phyloP scores from a whole-genome alignment of 139 green algal genomes.

The Pleodorina starrii region DNA sequence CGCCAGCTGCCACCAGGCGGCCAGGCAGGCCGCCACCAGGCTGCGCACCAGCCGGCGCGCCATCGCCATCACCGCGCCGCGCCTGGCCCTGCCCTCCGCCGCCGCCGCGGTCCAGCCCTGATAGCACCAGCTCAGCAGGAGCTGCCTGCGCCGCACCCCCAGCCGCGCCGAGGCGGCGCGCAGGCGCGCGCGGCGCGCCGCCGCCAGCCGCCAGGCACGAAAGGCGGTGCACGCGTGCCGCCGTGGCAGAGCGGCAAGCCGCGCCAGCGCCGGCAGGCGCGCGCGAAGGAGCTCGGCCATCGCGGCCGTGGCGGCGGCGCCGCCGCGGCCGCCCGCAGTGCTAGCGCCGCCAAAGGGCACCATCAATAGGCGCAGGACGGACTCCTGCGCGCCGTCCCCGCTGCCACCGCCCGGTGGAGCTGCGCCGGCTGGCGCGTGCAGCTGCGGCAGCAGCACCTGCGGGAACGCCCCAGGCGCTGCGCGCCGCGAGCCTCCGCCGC shows the following conservation, averaged over 20 bases:
- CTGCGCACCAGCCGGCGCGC: background rate
- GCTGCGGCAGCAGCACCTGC: too few species aligned
- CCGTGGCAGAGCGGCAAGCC: background rate
- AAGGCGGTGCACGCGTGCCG: background rate
- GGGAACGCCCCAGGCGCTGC: too few species aligned
- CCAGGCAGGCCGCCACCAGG: background rate
- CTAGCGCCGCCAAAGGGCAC: background rate
- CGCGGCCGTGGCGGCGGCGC: background rate
- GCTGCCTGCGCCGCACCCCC: background rate
- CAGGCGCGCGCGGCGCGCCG: background rate
- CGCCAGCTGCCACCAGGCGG: background rate
- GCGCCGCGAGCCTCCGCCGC: too few species aligned
- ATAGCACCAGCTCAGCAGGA: background rate
- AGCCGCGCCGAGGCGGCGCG: background rate
- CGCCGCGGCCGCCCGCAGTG: background rate
- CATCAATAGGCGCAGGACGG: background rate
- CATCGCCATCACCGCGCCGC: background rate
- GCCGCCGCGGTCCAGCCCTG: background rate
- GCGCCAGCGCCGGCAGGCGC: constrained; percentile 5
- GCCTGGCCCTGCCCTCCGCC: background rate
- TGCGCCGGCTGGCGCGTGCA: too few species aligned
- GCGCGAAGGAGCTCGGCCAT: background rate
- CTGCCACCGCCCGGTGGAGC: background rate
- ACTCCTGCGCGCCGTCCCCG: background rate
- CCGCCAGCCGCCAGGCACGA: background rate